Evolutionary conservation across 2,329 filamentous ascomycete species (phyloP).

Genomic region (Arachnomyces sp.): DNA sequence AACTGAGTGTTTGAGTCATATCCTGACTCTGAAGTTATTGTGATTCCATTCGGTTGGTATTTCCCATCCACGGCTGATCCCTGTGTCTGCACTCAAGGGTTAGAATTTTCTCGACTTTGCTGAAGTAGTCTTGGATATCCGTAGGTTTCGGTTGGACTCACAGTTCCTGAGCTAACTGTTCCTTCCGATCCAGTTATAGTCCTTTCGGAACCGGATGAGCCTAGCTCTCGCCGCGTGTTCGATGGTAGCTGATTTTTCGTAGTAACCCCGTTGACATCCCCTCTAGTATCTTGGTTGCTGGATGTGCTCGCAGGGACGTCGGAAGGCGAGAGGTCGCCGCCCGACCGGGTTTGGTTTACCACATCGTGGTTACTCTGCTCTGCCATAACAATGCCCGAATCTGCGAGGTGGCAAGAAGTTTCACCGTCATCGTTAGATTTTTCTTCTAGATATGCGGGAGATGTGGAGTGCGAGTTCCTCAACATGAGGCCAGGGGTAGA

Average conservation of each 20-base stretch:
- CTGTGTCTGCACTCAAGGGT: constrained; percentile 11
- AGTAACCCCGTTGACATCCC: constrained; percentile 37
- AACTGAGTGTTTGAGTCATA: constrained; percentile 31
- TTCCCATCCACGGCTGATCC: constrained; percentile 25
- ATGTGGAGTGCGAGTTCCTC: constrained; percentile 8
- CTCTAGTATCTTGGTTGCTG: constrained; percentile 46
- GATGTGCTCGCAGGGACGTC: constrained; percentile 58
- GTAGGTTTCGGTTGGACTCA: constrained; percentile 18
- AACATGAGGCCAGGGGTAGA: constrained; percentile 12
- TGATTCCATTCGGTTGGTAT: constrained; percentile 32
- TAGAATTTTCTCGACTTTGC: constrained; percentile 19
- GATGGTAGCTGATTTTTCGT: constrained; percentile 17
- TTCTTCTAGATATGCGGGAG: constrained; percentile 16
- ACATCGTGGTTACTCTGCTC: constrained; percentile 63
- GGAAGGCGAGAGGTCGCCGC: constrained; percentile 56
- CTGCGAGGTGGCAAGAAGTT: constrained; percentile 27
- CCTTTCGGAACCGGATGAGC: constrained; percentile 5
- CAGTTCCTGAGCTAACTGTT: constrained; percentile 20
- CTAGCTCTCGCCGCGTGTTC: too few relatives aligned
- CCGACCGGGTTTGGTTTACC: constrained; percentile 64
- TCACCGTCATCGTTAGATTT: constrained; percentile 28
- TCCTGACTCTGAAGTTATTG: constrained; percentile 28
- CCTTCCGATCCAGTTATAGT: constrained; percentile 18
- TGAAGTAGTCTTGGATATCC: background rate
- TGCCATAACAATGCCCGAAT: constrained; percentile 61